Evolutionary conservation across 75 land plant genomes (phyloP), one percentile per base, ranked within the genome.

Genomic region (Selaginella moellendorffii): DNA sequence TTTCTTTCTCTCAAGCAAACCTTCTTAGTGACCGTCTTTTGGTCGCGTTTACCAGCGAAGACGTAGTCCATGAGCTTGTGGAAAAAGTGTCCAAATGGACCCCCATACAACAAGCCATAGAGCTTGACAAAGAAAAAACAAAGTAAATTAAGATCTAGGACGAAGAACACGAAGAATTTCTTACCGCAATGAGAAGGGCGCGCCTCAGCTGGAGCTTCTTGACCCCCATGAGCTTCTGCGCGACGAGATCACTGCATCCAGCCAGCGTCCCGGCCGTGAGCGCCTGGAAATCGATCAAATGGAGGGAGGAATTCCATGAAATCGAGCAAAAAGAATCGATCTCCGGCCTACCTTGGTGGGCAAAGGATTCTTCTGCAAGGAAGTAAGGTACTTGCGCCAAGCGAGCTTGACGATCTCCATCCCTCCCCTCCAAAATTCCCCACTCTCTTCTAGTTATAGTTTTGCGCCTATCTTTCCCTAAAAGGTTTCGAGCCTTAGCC

Each of bases 11-110:
- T 36, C 46, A 36, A 36, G 10, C 46, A 36, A n/a, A 87, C 97
- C 92, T 90, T 90, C 65, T 85, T 87, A 29, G 75, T 82, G 26
- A 74, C 76, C 26, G 97, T 87, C 60, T 66, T 74, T 12, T 72
- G 67, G 23, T 82, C 97, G 65, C 74, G 82, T 67, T 82, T 77
- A 30, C 95, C 79, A 30, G 79, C 77, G 69, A 90, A 90, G 42
- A 90, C 74, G 22, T 52, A 64, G 22, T 87, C 92, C 80, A 90
- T 77, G 0, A 84, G 19, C 69, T 78, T 77, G 67, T 90, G 88
- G 42, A 90, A 65, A 69, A 79, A 90, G 70, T 90, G 97, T 2
- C 92, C 97, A 70, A 90, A 82, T 24, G 96, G 96, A 12, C 91
- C 97, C 21, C 72, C 81, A 80, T 90, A 90, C 24, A 72, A 70